phyloP scores from a whole-genome alignment of 257 asterid genomes.

The Primulina huaijiensis region DNA sequence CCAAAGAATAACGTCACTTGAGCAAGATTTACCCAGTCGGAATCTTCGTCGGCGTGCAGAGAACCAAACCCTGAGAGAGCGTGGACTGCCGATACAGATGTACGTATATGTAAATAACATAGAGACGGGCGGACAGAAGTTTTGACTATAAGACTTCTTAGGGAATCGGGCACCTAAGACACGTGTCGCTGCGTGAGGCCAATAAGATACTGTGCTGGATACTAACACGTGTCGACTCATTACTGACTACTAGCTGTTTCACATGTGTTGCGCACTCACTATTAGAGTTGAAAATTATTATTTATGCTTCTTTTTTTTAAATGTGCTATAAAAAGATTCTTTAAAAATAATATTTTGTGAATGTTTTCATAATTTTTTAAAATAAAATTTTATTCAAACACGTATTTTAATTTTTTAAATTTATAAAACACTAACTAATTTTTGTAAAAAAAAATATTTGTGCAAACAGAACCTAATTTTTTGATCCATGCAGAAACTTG shows the following conservation, averaged over 20 bases:
- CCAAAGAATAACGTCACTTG: no score
- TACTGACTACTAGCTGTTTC: background rate
- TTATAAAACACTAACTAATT: no score
- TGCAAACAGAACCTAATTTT: no score
- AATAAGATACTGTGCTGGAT: background rate
- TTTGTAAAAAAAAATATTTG: no score
- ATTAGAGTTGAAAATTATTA: no score
- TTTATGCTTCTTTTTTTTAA: no score
- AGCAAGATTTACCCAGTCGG: background rate
- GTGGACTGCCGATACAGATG: conserved; percentile 1
- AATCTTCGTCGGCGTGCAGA: background rate
- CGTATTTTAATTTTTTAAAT: no score
- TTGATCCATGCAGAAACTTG: no score
- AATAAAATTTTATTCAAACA: no score
- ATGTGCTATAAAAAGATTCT: no score
- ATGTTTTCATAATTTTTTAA: no score
- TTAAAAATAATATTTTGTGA: no score
- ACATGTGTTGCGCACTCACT: background rate
- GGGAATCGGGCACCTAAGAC: conserved; percentile 29
- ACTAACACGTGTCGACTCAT: background rate
- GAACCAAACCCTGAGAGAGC: conserved; percentile 8
- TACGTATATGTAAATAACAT: background rate
- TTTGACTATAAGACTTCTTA: conserved; percentile 26
- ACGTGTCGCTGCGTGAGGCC: conserved; percentile 26
- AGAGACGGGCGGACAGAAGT: background rate